A percentile compares a stretch with the other conserved stretches of the same genome.
These are phyloP conservation scores for Leishmania gerbilli DNA, from an alignment of 208 protist genomes.

Conservation along the genomic window DNA sequence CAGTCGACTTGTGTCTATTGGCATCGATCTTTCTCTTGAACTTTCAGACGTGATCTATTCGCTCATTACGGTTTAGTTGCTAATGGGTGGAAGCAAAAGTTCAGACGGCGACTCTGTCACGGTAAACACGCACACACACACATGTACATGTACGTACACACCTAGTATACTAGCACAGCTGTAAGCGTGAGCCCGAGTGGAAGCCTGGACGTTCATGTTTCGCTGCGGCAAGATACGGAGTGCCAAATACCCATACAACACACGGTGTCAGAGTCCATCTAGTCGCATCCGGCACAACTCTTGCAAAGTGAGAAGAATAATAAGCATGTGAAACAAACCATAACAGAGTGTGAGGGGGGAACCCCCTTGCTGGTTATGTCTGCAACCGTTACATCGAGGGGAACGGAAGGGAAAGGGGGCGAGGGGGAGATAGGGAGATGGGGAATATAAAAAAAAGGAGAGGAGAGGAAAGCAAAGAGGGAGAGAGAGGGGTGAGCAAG, in stretches of 20 bases:
- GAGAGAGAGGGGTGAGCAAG: not conserved
- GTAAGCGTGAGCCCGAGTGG: not conserved
- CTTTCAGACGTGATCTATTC: not conserved
- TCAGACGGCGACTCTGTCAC: not conserved
- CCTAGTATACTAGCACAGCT: not conserved
- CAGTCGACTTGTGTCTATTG: not conserved
- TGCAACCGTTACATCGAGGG: not conserved
- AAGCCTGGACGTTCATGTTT: not conserved
- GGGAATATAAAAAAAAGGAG: not conserved
- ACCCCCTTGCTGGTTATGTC: not conserved
- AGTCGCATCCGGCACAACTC: not conserved
- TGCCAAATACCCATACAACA: not conserved
- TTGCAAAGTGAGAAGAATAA: not conserved
- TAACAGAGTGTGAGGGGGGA: not conserved
- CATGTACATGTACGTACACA: not conserved
- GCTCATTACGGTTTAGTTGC: not conserved
- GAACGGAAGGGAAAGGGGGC: not conserved
- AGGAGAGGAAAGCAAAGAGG: not conserved
- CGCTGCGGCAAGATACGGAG: not conserved
- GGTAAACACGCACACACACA: not conserved
- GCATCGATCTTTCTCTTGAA: not conserved
- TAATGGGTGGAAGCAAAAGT: not conserved
- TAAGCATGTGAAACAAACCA: not conserved
- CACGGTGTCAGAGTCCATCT: not conserved
- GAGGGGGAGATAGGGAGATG: not conserved